A percentile compares a stretch with the other conserved stretches of the same genome.
Evolutionary conservation across 495 filamentous ascomycete genomes (phyloP).

Genomic region (Tirmania nivea): DNA sequence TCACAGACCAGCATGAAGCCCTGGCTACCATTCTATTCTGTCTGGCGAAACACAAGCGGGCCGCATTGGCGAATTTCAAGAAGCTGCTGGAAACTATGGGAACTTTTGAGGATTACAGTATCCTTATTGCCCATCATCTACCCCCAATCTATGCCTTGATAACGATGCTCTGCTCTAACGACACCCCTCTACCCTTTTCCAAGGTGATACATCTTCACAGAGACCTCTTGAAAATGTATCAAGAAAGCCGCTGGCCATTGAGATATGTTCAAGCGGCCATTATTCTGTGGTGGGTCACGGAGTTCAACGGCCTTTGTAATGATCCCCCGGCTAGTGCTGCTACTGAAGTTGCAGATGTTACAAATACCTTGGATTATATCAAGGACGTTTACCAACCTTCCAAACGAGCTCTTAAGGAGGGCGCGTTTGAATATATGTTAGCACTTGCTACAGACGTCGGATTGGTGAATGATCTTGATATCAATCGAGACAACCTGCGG

Average conservation of each 20-base stretch:
- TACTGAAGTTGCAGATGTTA: slow-evolving; percentile 32
- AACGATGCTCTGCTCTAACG: slow-evolving; percentile 48
- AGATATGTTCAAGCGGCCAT: slow-evolving; percentile 54
- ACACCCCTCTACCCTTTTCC: slow-evolving; percentile 34
- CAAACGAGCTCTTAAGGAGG: slow-evolving; percentile 54
- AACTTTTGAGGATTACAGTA: slow-evolving; percentile 49
- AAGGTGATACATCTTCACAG: slow-evolving; percentile 48
- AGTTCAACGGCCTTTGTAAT: slow-evolving; percentile 75
- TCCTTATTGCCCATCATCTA: slow-evolving; percentile 52
- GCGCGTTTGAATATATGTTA: slow-evolving; percentile 77
- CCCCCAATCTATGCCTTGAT: slow-evolving; percentile 55
- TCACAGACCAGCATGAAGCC: slow-evolving; percentile 70
- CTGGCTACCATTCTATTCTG: slow-evolving; percentile 55
- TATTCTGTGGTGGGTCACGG: slow-evolving; percentile 62
- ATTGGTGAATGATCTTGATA: slow-evolving; percentile 32
- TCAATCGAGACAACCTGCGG: slow-evolving; percentile 49
- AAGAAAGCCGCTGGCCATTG: slow-evolving; percentile 44
- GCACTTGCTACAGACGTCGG: slow-evolving; percentile 60
- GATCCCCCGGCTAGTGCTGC: slow-evolving; percentile 37
- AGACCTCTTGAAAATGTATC: slow-evolving; percentile 38
- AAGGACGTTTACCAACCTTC: slow-evolving; percentile 20
- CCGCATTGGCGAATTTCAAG: slow-evolving; percentile 47
- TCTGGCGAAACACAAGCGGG: slow-evolving; percentile 51
- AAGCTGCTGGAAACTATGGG: slow-evolving; percentile 41
- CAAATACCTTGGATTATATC: slow-evolving; percentile 31